Base-by-base conservation (phyloP, 108 stramenopile species). In the Nitzschia sp. region DNA sequence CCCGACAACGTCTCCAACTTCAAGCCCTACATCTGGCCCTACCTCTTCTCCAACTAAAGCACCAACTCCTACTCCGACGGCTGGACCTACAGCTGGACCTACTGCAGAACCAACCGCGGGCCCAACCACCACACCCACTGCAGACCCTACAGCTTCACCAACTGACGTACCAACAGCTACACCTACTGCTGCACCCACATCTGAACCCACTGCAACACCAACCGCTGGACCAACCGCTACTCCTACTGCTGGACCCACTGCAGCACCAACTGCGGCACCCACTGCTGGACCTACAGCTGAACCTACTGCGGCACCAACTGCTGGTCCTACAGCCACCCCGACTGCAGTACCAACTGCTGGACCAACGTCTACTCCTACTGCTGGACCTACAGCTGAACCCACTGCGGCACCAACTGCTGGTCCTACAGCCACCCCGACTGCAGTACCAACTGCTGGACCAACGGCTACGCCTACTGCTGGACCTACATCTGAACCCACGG, bases 371-470 rank as follows among this genome's bases (percentile, higher is more conserved):
- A 55, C 57, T 26, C 73, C 69, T 37, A 63, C 53, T 37, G 10
- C 41, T 17, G 25, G 26, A 34, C 65, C 65, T 56, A 53, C 51
- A 11, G 8, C 41, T 26, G 48, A 11, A 34, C 65, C 65, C 38
- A 54, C 65, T 34, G 0, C 53, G 3, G 53, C 12, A 34, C 65
- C 57, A 3, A 59, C 57, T 0, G 10, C 20, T 17, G 26, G 37
- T 3, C 65, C 65, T 41, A 51, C 65, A 11, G 6, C 53, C 0
- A 0, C 14, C 12, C 65, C 38, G 9, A 54, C 40, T 19, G 0
- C 42, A 3, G 67, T 40, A 64, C 65, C 65, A 12, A 75, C 57
- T 40, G 3, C 53, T 71, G 64, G 64, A n/a, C 73, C 69, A 46
- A 63, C 62, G 1, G 44, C 26, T 22, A 29, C 51, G 5, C 65